Conservation (phyloP, 768 basidiomycete species). For the Rhizopogon sp. region DNA sequence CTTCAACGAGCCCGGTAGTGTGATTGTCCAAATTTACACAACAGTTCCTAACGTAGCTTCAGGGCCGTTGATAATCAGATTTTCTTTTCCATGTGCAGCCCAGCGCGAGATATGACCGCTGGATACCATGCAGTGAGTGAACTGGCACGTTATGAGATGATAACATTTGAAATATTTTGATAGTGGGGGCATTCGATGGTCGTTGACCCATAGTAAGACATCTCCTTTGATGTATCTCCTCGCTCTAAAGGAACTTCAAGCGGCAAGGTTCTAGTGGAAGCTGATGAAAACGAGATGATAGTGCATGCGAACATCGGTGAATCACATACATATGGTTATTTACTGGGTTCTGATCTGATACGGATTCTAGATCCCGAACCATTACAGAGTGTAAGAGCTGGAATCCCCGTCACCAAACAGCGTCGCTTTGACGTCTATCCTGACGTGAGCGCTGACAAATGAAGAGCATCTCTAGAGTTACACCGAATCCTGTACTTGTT, state of each 20-base stretch:
- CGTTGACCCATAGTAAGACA: constrained; percentile 79
- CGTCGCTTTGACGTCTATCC: constrained; percentile 90
- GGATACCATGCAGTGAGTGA: constrained; percentile 80
- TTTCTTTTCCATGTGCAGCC: constrained; percentile 95
- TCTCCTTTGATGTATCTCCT: not conserved
- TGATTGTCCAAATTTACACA: not conserved
- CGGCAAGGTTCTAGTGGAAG: constrained; percentile 69
- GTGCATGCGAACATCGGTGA: constrained; percentile 77
- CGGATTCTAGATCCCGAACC: constrained; percentile 51
- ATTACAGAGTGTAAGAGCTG: constrained; percentile 63
- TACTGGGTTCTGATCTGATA: not conserved
- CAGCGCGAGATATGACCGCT: constrained; percentile 78
- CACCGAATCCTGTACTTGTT: not conserved
- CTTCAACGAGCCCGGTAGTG: constrained; percentile 76
- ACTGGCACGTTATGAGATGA: not conserved
- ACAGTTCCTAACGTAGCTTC: constrained; percentile 3
- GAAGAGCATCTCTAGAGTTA: not conserved
- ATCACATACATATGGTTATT: constrained; percentile 20
- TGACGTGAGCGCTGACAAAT: constrained; percentile 46
- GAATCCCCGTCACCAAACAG: constrained; percentile 90
- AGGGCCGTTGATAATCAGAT: constrained; percentile 97
- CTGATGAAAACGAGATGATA: constrained; percentile 74
- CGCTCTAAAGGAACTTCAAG: constrained; percentile 34
- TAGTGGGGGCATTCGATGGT: constrained; percentile 91
- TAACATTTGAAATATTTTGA: not conserved